phyloP scores from a whole-genome alignment of 1,284 basidiomycete genomes.

The Irpex rosettiformis region DNA sequence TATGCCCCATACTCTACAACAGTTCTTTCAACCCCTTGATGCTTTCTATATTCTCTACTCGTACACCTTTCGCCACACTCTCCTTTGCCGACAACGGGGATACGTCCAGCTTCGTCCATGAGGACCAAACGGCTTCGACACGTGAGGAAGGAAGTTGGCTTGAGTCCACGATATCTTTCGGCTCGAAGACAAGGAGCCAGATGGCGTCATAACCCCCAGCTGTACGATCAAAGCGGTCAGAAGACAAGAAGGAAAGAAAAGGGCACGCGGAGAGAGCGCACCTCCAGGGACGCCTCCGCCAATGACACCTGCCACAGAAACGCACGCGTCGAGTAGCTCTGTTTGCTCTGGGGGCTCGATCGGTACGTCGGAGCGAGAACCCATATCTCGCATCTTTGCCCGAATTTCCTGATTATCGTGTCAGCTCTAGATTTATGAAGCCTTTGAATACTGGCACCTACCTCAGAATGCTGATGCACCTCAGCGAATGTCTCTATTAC shows the following conservation, averaged over 20 bases:
- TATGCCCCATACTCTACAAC: conserved; percentile 21
- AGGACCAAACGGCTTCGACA: conserved; percentile 74
- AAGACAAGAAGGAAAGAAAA: conserved; percentile 1
- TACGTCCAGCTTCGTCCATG: conserved; percentile 72
- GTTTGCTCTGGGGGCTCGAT: conserved; percentile 95
- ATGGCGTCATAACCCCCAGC: conserved; percentile 98
- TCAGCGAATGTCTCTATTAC: conserved; percentile 54
- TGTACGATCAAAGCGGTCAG: conserved; percentile 26
- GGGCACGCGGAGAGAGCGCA: neutral
- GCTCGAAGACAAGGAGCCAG: conserved; percentile 84
- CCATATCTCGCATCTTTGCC: conserved; percentile 84
- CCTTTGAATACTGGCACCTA: no score
- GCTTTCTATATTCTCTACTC: conserved; percentile 55
- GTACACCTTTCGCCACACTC: conserved; percentile 69
- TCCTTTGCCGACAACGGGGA: conserved; percentile 79
- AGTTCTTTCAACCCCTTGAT: conserved; percentile 61
- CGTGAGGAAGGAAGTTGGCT: conserved; percentile 26
- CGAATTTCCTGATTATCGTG: conserved; percentile 84
- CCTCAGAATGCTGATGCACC: conserved; percentile 56
- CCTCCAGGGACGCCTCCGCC: conserved; percentile 35
- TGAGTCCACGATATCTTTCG: conserved; percentile 27
- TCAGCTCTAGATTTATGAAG: no score
- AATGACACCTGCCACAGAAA: conserved; percentile 78
- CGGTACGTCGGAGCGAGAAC: conserved; percentile 73
- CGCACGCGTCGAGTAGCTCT: conserved; percentile 78